phyloP scores from a whole-genome alignment of 495 filamentous ascomycete genomes.

The Cladorrhinum samala region DNA sequence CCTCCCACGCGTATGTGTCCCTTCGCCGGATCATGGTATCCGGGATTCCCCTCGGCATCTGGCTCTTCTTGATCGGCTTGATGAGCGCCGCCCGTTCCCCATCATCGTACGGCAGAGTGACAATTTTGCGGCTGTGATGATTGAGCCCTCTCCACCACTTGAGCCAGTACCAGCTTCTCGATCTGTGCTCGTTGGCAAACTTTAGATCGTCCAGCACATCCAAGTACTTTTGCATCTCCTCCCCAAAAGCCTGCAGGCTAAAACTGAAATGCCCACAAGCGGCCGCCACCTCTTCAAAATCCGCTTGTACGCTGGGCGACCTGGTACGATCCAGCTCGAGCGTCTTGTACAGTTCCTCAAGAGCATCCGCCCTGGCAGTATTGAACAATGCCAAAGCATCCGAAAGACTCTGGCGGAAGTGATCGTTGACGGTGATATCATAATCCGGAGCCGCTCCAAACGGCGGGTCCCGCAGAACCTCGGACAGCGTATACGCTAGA shows the following conservation, averaged over 20 bases:
- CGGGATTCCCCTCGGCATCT: constrained; percentile 42
- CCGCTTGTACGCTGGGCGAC: constrained; percentile 71
- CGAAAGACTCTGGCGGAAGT: constrained; percentile 68
- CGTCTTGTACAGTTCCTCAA: constrained; percentile 70
- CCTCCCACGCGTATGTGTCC: constrained; percentile 39
- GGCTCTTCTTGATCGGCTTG: constrained; percentile 38
- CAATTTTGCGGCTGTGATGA: constrained; percentile 18
- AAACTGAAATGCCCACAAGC: constrained; percentile 94
- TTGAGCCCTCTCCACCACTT: constrained; percentile 60
- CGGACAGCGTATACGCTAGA: constrained; percentile 78
- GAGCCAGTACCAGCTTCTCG: constrained; percentile 79
- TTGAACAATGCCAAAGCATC: constrained; percentile 76
- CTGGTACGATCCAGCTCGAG: constrained; percentile 61
- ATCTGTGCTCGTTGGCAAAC: constrained; percentile 51
- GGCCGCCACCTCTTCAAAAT: constrained; percentile 92
- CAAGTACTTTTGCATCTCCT: constrained; percentile 79
- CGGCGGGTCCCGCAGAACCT: constrained; percentile 81
- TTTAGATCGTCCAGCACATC: constrained; percentile 80
- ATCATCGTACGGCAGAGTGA: constrained; percentile 46
- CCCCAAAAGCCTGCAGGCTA: constrained; percentile 79
- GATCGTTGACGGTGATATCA: constrained; percentile 64
- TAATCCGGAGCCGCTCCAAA: constrained; percentile 61
- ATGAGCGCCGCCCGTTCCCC: constrained; percentile 37
- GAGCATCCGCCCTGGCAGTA: constrained; percentile 62
- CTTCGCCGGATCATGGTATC: constrained; percentile 38